These are phyloP conservation scores for Chalciporus sp. DNA, from an alignment of 1,284 basidiomycete species.

Conservation along the genomic window DNA sequence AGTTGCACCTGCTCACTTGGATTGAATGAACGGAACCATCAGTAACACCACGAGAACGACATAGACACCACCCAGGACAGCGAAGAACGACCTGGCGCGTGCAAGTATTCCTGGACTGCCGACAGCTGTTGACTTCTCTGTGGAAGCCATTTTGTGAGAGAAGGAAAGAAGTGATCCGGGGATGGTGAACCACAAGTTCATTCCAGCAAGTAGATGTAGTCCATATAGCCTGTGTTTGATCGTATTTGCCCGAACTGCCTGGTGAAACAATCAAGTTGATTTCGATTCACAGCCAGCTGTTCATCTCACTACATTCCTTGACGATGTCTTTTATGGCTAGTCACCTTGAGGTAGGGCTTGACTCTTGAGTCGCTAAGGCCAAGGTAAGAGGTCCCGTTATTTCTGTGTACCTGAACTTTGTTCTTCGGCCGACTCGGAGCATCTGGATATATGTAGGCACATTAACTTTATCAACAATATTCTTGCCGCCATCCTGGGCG, in stretches of 20 bases:
- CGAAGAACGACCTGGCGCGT: conserved; percentile 38
- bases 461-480: too few relatives aligned
- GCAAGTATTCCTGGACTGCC: conserved; percentile 29
- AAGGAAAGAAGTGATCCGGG: background rate
- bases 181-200: background rate
- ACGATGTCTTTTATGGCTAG: conserved; percentile 7
- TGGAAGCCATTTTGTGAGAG: conserved; percentile 11
- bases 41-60: conserved; percentile 55
- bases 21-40: conserved; percentile 66
- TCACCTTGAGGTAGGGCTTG: background rate
- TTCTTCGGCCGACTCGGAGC: too few relatives aligned
- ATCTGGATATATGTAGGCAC: too few relatives aligned
- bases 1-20: conserved; percentile 57
- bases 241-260: conserved; percentile 16
- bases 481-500: too few relatives aligned
- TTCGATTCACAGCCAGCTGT: too few relatives aligned
- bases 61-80: conserved; percentile 54
- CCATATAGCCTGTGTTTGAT: conserved; percentile 8
- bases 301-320: background rate
- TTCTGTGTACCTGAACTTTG: too few relatives aligned
- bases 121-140: conserved; percentile 1
- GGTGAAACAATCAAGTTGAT: too few relatives aligned
- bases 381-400: too few relatives aligned
- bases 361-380: too few relatives aligned
- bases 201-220: background rate